Percentiles rank a stretch among this genome's conserved stretches.
Conservation (phyloP, 1,139 yeast species). For the Debaryomyces nepalensis region DNA sequence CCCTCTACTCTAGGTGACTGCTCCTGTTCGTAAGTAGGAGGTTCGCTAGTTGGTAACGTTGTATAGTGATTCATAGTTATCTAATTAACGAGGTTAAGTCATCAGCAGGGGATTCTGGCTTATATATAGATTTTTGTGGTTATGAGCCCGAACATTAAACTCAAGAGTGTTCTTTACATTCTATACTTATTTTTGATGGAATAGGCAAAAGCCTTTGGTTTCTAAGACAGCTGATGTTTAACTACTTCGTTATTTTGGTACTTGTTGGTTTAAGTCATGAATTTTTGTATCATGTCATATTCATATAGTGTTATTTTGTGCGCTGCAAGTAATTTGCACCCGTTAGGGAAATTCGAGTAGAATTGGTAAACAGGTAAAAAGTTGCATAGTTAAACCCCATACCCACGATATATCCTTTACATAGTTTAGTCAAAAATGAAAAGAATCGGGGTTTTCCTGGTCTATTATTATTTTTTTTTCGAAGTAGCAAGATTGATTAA, state of each 20-base stretch:
- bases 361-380: background rate
- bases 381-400: too few species aligned
- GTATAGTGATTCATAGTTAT: constrained; percentile 13
- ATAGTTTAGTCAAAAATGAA: too few species aligned
- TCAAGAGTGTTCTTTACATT: too few species aligned
- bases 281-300: background rate
- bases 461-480: too few species aligned
- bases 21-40: constrained; percentile 33
- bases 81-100: background rate
- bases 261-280: background rate
- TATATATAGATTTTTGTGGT: background rate
- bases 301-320: background rate
- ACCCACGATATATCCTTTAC: too few species aligned
- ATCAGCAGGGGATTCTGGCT: background rate
- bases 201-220: too few species aligned
- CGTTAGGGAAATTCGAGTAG: background rate
- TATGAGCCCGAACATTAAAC: background rate
- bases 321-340: constrained; percentile 3
- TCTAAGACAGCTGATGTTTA: too few species aligned
- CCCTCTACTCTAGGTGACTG: constrained; percentile 35
- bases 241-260: too few species aligned
- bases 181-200: too few species aligned
- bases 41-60: constrained; percentile 20
- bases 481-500: too few species aligned
- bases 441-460: too few species aligned